Evolutionary conservation across 2,329 filamentous ascomycete species (phyloP).

Genomic region (Arthrobotrys sinensis): DNA sequence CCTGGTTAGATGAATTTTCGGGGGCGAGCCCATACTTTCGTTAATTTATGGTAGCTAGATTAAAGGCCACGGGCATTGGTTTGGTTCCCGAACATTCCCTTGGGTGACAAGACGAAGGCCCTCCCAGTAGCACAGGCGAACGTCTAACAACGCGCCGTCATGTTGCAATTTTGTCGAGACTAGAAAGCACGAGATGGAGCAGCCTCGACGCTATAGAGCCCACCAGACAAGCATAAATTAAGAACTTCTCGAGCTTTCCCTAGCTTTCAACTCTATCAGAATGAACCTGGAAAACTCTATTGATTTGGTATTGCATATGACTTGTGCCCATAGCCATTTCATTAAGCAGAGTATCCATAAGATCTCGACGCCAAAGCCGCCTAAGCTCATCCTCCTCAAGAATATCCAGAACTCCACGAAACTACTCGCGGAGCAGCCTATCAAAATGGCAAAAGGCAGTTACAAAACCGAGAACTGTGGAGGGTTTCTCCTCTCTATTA

Average conservation of each 20-base stretch:
- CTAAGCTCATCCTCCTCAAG: not conserved
- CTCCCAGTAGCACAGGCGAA: too few relatives aligned
- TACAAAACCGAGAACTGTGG: constrained; percentile 27
- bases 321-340: constrained; percentile 1
- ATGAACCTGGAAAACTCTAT: not conserved
- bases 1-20: too few relatives aligned
- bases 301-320: not conserved
- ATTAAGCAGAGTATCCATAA: not conserved
- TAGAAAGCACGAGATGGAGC: not conserved
- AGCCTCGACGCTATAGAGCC: not conserved
- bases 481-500: constrained; percentile 42
- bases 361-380: not conserved
- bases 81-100: too few relatives aligned
- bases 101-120: too few relatives aligned
- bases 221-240: not conserved
- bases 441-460: constrained; percentile 21
- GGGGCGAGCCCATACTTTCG: too few relatives aligned
- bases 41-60: too few relatives aligned
- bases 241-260: not conserved
- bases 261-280: not conserved
- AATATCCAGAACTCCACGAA: not conserved
- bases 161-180: constrained; percentile 8
- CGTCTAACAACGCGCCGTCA: not conserved
- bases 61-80: too few relatives aligned
- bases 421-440: not conserved